A percentile compares a stretch with the other conserved stretches of the same genome.
Evolutionary conservation across 768 basidiomycete genomes (phyloP).

Genomic region (Asterophora parasitica): DNA sequence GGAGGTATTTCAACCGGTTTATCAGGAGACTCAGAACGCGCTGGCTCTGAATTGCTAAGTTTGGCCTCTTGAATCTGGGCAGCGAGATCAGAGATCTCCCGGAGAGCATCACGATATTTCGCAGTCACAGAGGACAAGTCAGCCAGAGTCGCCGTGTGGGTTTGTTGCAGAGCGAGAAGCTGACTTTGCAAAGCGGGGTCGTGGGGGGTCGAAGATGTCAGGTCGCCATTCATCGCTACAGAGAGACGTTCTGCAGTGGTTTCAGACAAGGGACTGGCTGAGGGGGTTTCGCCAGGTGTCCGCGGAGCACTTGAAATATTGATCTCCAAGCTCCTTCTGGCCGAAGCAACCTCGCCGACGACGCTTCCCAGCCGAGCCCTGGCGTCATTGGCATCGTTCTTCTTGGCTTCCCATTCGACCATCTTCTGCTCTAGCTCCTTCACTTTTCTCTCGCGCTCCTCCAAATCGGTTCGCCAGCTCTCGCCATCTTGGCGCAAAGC

Average conservation of each 20-base stretch:
- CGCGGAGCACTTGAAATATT: constrained; percentile 28
- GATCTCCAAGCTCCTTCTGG: constrained; percentile 62
- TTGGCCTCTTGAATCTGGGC: constrained; percentile 88
- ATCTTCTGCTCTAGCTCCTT: constrained; percentile 75
- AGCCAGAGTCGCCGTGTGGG: constrained; percentile 72
- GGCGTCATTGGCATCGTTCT: constrained; percentile 60
- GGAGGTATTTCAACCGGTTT: constrained; percentile 32
- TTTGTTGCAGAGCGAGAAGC: constrained; percentile 72
- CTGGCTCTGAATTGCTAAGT: constrained; percentile 46
- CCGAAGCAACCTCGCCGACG: constrained; percentile 66
- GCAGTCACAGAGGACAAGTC: constrained; percentile 73
- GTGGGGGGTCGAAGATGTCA: constrained; percentile 22
- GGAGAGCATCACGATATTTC: constrained; percentile 86
- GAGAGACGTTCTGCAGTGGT: constrained; percentile 23
- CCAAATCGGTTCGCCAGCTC: constrained; percentile 80
- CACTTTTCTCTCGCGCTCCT: constrained; percentile 74
- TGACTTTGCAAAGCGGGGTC: constrained; percentile 52
- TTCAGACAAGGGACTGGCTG: constrained; percentile 22
- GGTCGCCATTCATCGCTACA: constrained; percentile 21
- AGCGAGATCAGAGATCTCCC: constrained; percentile 89
- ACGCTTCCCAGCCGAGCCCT: constrained; percentile 61
- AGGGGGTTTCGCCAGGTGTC: constrained; percentile 9
- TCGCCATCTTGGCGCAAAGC: constrained; percentile 68
- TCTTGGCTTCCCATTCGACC: constrained; percentile 72
- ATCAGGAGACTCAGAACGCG: constrained; percentile 42